These are phyloP conservation scores for Verticillium tricorpus DNA, from an alignment of 2,329 filamentous ascomycete species.

Conservation along the genomic window DNA sequence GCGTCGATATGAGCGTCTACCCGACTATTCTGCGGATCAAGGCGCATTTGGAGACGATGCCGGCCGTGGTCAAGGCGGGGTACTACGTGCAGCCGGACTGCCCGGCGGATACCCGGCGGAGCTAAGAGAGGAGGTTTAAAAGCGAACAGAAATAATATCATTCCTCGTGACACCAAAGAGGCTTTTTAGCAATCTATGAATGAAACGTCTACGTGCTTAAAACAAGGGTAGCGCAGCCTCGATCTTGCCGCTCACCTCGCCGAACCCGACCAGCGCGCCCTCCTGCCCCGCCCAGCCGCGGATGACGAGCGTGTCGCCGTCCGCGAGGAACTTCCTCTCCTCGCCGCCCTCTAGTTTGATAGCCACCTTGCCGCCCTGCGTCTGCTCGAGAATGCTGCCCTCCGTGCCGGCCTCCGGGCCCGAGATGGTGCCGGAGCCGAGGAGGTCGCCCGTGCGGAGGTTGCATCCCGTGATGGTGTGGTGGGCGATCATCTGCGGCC, in stretches of 20 bases:
- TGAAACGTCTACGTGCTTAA: constrained; percentile 7
- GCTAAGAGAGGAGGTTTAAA: neutral
- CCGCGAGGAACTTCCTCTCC: constrained; percentile 66
- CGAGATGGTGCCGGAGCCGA: constrained; percentile 73
- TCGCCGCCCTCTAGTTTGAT: constrained; percentile 60
- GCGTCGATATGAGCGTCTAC: constrained; percentile 45
- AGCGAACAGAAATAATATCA: neutral
- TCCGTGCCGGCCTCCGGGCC: constrained; percentile 60
- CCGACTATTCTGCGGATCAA: constrained; percentile 41
- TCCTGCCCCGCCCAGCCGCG: constrained; percentile 63
- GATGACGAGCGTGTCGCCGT: constrained; percentile 67
- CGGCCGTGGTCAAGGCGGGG: constrained; percentile 47
- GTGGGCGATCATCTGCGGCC: constrained; percentile 79
- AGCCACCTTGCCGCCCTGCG: constrained; percentile 60
- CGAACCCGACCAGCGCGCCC: constrained; percentile 69
- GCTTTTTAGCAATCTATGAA: neutral
- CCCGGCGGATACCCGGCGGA: constrained; percentile 31
- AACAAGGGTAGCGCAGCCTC: constrained; percentile 24
- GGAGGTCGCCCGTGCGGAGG: constrained; percentile 67
- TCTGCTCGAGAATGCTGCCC: constrained; percentile 71
- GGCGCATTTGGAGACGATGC: constrained; percentile 38
- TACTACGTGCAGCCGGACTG: constrained; percentile 51
- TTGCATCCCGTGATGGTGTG: constrained; percentile 75
- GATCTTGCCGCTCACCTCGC: constrained; percentile 65
- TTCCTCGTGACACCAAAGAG: neutral